Evolutionary conservation across 306 rosid species (phyloP), one percentile per base, ranked within the genome.

Genomic region (Ormosia semicastrata): DNA sequence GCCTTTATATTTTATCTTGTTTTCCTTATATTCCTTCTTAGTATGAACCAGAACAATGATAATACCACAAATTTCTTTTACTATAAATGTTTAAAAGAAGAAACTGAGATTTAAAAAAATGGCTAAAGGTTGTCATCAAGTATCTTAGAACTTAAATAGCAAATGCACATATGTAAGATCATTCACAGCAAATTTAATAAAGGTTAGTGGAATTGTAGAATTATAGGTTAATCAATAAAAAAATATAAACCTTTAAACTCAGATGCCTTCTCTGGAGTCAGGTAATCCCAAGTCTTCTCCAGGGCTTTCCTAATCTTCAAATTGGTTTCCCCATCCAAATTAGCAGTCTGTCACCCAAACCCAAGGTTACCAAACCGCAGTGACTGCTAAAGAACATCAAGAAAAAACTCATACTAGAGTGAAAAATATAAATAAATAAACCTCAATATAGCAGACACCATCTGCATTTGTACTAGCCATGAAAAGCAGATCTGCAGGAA

Each of bases 371-470:
- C 46, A 66, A 78, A 68, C 34, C 7, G 58, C 41, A 50, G 13
- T 41, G 17, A 73, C 78, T 41, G 53, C 82, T 76, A 66, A 76
- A 59, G 15, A 59, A 60, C 14, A 4, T 66, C 29, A 14, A 67
- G 57, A 58, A 57, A 58, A 59, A 34, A 70, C 30, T 49, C 18
- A 33, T 29, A 46, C 73, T 30, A 34, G 17, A 63, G 37, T 54
- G 63, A 71, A 54, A 64, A 39, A 14, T 36, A 66, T 70, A 70
- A 63, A 47, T 32, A 72, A 75, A 65, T 73, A 36, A 81, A 95
- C 98, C 99, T 95, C 98, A 84, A 85, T 90, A 84, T 93, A 95
- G 91, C 98, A 93, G 81, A 95, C 94, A 81, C 99, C 99, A 88
- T 95, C 99, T 24, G 92, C 84, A 73, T 95, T 95, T 58, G 99